Conservation (phyloP, 306 rosid species). For the Medicago truncatula region DNA sequence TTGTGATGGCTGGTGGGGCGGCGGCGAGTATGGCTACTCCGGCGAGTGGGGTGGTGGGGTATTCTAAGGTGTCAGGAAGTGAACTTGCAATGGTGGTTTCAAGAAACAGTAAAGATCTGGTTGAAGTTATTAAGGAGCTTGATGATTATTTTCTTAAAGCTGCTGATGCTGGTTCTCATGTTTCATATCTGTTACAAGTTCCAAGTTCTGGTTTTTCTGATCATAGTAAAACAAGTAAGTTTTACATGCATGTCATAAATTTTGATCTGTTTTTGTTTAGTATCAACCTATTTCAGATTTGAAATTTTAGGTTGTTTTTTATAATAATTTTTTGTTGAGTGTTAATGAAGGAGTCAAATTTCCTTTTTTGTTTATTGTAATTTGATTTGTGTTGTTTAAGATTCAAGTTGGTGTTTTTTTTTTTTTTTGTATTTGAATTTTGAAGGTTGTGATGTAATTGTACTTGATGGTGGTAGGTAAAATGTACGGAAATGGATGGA, state of each 20-base stretch:
- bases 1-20: conserved; percentile 52
- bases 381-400: conserved; percentile 1
- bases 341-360: not conserved
- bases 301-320: not conserved
- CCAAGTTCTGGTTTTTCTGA: conserved; percentile 66
- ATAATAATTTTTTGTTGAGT: not conserved
- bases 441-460: conserved; percentile 34
- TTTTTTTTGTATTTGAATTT: not conserved
- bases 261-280: not conserved
- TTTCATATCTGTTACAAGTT: conserved; percentile 76
- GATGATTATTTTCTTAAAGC: conserved; percentile 91
- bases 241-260: conserved; percentile 27
- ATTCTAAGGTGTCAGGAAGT: conserved; percentile 63
- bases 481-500: conserved; percentile 74
- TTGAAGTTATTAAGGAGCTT: conserved; percentile 85
- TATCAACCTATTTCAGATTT: conserved; percentile 11
- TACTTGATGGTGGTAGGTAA: conserved; percentile 58
- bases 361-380: not conserved
- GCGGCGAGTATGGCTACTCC: conserved; percentile 67
- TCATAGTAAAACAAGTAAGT: conserved; percentile 68
- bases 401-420: conserved; percentile 12
- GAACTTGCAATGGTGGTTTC: conserved; percentile 90
- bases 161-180: conserved; percentile 81
- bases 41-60: conserved; percentile 63
- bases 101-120: conserved; percentile 77